phyloP scores from a whole-genome alignment of 257 asterid species.

The Ilex aquifolium region DNA sequence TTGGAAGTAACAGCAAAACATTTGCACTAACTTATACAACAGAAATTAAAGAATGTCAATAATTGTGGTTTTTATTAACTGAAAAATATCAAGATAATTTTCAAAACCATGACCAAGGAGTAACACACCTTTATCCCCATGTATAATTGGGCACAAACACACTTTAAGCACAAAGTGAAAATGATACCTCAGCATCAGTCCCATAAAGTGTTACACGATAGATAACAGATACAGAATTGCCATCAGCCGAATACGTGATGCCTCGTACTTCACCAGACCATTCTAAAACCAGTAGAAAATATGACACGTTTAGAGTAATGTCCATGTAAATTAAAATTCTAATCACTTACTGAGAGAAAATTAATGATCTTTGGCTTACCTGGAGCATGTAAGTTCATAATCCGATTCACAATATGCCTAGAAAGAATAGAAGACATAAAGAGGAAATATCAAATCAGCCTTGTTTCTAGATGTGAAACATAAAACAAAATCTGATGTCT shows the following conservation, averaged over 20 bases:
- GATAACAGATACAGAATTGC: constrained; percentile 63
- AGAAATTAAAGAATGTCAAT: no score
- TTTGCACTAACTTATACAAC: no score
- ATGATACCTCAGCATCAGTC: constrained; percentile 84
- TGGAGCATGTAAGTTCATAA: constrained; percentile 85
- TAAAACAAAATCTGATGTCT: no score
- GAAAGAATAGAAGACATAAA: constrained; percentile 13
- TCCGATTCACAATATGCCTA: constrained; percentile 89
- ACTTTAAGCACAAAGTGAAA: constrained; percentile 1
- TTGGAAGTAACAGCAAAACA: no score
- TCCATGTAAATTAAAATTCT: not conserved
- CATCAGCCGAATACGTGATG: constrained; percentile 71
- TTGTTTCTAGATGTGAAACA: no score
- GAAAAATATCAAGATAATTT: no score
- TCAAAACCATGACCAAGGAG: no score
- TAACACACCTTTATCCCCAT: no score
- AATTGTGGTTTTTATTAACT: no score
- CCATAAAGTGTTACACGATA: constrained; percentile 87
- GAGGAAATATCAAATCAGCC: not conserved
- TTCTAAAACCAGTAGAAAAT: constrained; percentile 33
- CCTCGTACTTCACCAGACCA: constrained; percentile 92
- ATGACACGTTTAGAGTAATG: not conserved
- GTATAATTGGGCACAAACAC: not conserved
- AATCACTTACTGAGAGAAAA: constrained; percentile 5
- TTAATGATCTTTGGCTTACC: constrained; percentile 34